phyloP scores from a whole-genome alignment of 768 basidiomycete species.

The Trametes maxima region DNA sequence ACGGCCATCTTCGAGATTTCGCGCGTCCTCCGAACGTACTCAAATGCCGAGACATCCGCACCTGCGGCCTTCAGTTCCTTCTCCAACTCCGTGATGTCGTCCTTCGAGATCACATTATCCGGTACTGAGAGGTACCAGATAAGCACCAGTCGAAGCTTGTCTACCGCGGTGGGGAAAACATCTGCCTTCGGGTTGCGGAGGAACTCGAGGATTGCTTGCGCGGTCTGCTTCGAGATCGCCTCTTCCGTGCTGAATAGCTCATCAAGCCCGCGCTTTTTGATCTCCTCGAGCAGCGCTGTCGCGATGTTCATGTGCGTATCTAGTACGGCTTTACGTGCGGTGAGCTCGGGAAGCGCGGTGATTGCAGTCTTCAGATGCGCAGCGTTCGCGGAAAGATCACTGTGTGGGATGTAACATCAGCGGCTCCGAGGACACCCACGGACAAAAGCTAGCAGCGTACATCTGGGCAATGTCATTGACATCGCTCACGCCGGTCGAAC shows the following conservation, averaged over 20 bases:
- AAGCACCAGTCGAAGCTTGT: conserved; percentile 93
- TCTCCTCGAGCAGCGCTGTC: conserved; percentile 90
- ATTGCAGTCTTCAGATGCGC: conserved; percentile 95
- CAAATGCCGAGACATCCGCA: conserved; percentile 80
- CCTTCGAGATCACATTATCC: conserved; percentile 80
- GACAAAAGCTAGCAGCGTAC: conserved; percentile 47
- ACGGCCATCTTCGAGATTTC: conserved; percentile 94
- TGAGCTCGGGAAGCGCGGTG: conserved; percentile 94
- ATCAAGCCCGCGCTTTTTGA: conserved; percentile 93
- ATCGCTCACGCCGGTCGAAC: conserved; percentile 94
- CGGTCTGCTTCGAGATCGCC: conserved; percentile 81
- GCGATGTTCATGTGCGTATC: conserved; percentile 99
- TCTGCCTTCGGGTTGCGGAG: conserved; percentile 74
- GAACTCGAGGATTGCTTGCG: conserved; percentile 80
- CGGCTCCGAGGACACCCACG: background rate
- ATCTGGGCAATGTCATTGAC: conserved; percentile 94
- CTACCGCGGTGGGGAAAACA: conserved; percentile 66
- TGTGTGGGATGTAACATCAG: conserved; percentile 25
- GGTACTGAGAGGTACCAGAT: conserved; percentile 91
- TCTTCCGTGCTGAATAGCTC: conserved; percentile 98
- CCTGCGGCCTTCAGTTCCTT: conserved; percentile 82
- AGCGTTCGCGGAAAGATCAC: conserved; percentile 92
- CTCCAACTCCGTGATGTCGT: conserved; percentile 87
- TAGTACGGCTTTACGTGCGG: conserved; percentile 92
- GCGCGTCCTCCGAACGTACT: conserved; percentile 88